Evolutionary conservation across 139 green algal genomes (phyloP).

Genomic region (Monoraphidium neglectum): DNA sequence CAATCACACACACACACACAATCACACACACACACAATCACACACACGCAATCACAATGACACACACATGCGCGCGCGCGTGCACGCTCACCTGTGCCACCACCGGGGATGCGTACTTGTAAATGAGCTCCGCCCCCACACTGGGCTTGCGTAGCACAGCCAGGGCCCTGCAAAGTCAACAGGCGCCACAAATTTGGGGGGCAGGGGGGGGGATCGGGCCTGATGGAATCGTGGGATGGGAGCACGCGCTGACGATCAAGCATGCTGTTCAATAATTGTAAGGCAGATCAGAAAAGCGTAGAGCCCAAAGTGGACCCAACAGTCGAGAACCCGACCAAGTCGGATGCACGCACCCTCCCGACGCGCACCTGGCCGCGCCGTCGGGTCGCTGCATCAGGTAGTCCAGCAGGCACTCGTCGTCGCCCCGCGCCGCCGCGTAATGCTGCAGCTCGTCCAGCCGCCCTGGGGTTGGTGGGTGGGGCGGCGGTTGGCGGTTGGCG

Average conservation of each 20-base stretch:
- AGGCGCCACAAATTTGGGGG: neutral
- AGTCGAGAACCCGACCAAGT: too few relatives aligned
- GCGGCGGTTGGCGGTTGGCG: too few relatives aligned
- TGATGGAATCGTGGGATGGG: too few relatives aligned
- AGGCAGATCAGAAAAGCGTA: neutral
- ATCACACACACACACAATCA: too few relatives aligned
- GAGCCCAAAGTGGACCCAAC: neutral
- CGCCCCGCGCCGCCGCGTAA: slow-evolving; percentile 74
- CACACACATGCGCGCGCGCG: too few relatives aligned
- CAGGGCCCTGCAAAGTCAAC: slow-evolving; percentile 63
- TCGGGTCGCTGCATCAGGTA: slow-evolving; percentile 64
- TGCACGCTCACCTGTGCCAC: slow-evolving; percentile 36
- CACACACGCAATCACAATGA: too few relatives aligned
- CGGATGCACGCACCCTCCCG: too few relatives aligned
- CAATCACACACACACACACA: too few relatives aligned
- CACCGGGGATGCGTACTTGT: slow-evolving; percentile 85
- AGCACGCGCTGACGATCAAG: too few relatives aligned
- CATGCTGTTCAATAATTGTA: too few relatives aligned
- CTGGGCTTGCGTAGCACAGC: slow-evolving; percentile 80
- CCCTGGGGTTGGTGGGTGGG: too few relatives aligned
- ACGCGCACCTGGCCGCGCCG: slow-evolving; percentile 19
- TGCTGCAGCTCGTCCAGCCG: slow-evolving; percentile 85
- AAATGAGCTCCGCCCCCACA: slow-evolving; percentile 71
- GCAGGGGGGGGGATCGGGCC: too few relatives aligned
- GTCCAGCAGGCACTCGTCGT: slow-evolving; percentile 87